phyloP scores from a whole-genome alignment of 345 rosid species.

The Erodium maritimum region DNA sequence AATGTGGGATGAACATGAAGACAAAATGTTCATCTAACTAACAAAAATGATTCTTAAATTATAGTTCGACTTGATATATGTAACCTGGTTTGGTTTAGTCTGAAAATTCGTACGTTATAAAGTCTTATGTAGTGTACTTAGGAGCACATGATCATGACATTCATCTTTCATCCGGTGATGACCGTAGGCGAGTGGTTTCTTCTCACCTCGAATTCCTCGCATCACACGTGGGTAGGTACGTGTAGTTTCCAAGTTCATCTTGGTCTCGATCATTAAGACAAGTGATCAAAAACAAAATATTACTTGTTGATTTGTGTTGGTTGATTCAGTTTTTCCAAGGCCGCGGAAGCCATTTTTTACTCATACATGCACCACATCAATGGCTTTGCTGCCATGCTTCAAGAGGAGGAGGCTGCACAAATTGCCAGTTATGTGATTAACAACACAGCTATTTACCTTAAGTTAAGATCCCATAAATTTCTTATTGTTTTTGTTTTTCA shows the following conservation, averaged over 20 bases:
- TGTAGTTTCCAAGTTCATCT: not conserved
- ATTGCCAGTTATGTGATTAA: conserved; percentile 30
- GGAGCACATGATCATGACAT: conserved; percentile 50
- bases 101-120: no score
- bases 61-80: no score
- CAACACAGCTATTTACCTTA: no score
- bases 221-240: conserved; percentile 39
- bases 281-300: no score
- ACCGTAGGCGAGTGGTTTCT: no score
- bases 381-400: conserved; percentile 43
- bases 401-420: conserved; percentile 33
- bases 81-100: no score
- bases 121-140: conserved; percentile 60
- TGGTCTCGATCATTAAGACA: no score
- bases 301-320: no score
- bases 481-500: not conserved
- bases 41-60: no score
- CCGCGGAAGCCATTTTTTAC: conserved; percentile 32
- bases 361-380: conserved; percentile 39
- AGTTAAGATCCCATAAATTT: not conserved
- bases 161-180: no score
- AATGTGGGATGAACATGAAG: no score
- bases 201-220: conserved; percentile 43
- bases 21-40: no score
- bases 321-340: conserved; percentile 13